Evolutionary conservation across 768 basidiomycete species (phyloP), one percentile per base, ranked within the genome.

Genomic region (Tylopilus rubrobrunneus): DNA sequence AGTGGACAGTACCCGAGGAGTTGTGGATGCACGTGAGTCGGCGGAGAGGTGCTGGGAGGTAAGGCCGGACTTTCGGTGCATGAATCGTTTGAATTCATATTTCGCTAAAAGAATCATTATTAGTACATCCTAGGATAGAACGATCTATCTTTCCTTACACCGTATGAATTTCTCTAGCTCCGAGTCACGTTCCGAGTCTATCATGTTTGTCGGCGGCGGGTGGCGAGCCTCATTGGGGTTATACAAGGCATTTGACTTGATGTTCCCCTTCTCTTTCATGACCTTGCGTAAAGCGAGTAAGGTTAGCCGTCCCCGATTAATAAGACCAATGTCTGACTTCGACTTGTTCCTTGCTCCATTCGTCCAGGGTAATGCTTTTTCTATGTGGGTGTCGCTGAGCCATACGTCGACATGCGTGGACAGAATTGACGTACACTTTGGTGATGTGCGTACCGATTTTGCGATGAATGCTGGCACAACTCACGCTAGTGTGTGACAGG

Each of bases 381-480:
- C 93, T 96, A 25, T 19, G 17, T 44, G 53, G 45, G 41, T 43
- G 52, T 63, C 44, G 37, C 52, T 51, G 34, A 41, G n/a, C 47
- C 15, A 33, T 36, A 48, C 50, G 43, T 10, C 34, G 8, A 27
- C 34, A n/a, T 27, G 43, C 17, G 17, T 34, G 45, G 45, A 54
- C n/a, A 28, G 7, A 53, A 34, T 8, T 47, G 29, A 77, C 82
- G 67, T 76, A 94, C 92, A 98, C 90, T 83, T 97, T 94, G 0
- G 89, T 84, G 59, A 93, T 78, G 68, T 98, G 95, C 5, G 92
- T 95, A 2, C 95, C 95, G 54, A 98, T 86, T 76, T 95, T 96
- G 49, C 95, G 81, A 74, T 98, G 95, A 48, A 96, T 83, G 54
- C 88, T 87, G 15, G 95, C 95, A 67, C 95, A 98, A 60, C 81